phyloP scores from a whole-genome alignment of 805 yeast species.

The Zygosaccharomyces rouxii region DNA sequence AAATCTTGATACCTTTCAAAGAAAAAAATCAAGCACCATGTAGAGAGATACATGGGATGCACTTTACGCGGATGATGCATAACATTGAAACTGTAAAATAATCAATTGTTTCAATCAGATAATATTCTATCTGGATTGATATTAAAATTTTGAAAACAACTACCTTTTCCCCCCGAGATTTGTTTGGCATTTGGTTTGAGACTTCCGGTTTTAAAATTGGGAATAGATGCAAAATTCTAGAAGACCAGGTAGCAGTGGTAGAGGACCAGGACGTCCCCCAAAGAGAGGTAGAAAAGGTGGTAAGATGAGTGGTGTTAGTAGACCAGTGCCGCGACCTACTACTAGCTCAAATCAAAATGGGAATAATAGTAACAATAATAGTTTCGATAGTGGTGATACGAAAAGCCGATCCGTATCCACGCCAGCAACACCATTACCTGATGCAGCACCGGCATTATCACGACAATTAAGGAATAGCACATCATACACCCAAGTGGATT shows the following conservation, averaged over 20 bases:
- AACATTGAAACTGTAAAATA: neutral
- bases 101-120: neutral
- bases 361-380: slow-evolving; percentile 1
- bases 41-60: neutral
- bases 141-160: neutral
- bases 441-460: slow-evolving; percentile 10
- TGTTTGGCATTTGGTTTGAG: slow-evolving; percentile 1
- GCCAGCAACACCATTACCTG: slow-evolving; percentile 7
- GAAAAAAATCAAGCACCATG: neutral
- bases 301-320: neutral
- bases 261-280: slow-evolving; percentile 7
- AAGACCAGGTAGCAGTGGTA: slow-evolving; percentile 92
- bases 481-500: slow-evolving; percentile 29
- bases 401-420: slow-evolving; percentile 9
- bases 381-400: slow-evolving; percentile 2
- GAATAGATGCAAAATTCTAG: slow-evolving; percentile 60
- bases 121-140: neutral
- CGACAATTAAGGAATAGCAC: slow-evolving; percentile 30
- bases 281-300: slow-evolving; percentile 5
- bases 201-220: neutral
- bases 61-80: neutral
- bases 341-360: slow-evolving; percentile 1
- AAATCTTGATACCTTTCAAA: neutral
- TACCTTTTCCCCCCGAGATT: neutral
- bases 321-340: neutral